Percentiles rank a stretch among this genome's conserved stretches.
Evolutionary conservation across 2,329 filamentous ascomycete genomes (phyloP).

Genomic region (Cercospora zeae-maydis): DNA sequence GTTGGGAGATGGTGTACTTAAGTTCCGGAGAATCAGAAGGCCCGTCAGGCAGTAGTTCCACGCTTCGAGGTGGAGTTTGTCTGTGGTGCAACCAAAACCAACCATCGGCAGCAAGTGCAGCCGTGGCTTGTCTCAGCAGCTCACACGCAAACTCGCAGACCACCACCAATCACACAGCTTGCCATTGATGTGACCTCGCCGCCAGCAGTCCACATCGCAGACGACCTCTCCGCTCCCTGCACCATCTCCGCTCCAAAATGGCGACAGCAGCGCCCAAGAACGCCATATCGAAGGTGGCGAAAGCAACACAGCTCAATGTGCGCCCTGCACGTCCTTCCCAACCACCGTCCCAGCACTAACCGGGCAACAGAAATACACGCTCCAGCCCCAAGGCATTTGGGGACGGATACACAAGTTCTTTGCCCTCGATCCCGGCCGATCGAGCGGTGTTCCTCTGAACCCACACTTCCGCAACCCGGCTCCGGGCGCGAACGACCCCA

Average conservation of each 20-base stretch:
- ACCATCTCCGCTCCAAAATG: conserved; percentile 10
- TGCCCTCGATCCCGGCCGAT: conserved; percentile 81
- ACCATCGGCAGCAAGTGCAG: conserved; percentile 12
- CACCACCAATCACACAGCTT: conserved; percentile 1
- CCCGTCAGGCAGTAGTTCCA: not conserved
- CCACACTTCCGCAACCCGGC: conserved; percentile 85
- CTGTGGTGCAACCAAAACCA: not conserved
- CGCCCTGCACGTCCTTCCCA: not conserved
- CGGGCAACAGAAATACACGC: conserved; percentile 77
- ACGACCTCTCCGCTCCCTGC: not conserved
- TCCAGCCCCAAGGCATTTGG: conserved; percentile 87
- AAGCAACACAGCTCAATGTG: conserved; percentile 21
- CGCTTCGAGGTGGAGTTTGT: conserved; percentile 1
- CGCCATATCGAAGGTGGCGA: conserved; percentile 17
- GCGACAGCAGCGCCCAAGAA: conserved; percentile 22
- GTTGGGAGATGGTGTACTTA: not conserved
- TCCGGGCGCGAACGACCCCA: conserved; percentile 68
- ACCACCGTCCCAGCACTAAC: conserved; percentile 3
- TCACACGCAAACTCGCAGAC: conserved; percentile 2
- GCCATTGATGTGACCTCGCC: conserved; percentile 1
- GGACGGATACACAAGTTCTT: conserved; percentile 73
- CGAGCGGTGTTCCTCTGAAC: conserved; percentile 88
- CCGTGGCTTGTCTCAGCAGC: conserved; percentile 12
- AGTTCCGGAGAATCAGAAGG: conserved; percentile 3
- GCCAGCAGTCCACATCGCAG: not conserved